phyloP scores from a whole-genome alignment of 768 basidiomycete genomes.

The Leccinum variicolor region DNA sequence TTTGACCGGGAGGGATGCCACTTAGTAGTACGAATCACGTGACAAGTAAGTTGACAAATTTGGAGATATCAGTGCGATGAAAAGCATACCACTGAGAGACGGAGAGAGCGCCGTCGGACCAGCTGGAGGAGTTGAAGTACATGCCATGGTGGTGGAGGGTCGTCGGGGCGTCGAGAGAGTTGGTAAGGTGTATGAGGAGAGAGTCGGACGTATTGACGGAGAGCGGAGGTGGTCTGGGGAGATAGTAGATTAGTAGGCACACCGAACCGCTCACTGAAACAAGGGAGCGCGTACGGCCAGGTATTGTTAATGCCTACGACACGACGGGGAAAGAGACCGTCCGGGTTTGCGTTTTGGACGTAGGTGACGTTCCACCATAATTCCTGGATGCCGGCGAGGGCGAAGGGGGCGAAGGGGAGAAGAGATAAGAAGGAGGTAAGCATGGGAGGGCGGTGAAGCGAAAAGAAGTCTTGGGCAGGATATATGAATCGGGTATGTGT shows the following conservation, averaged over 20 bases:
- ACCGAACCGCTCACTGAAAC: background rate
- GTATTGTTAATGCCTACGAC: constrained; percentile 88
- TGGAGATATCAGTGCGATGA: fast-evolving
- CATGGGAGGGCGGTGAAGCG: constrained; percentile 7
- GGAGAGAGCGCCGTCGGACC: constrained; percentile 85
- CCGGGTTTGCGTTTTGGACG: constrained; percentile 75
- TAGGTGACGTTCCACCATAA: constrained; percentile 93
- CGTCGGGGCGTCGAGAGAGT: constrained; percentile 63
- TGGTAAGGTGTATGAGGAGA: constrained; percentile 72
- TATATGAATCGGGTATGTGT: background rate
- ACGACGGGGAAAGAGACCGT: constrained; percentile 70
- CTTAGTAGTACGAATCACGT: constrained; percentile 36
- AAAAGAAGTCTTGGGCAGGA: too few species aligned
- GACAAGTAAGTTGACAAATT: background rate
- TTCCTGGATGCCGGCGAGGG: constrained; percentile 66
- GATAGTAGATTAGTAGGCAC: background rate
- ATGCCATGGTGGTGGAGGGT: constrained; percentile 93
- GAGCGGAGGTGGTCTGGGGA: constrained; percentile 73
- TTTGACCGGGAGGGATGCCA: constrained; percentile 71
- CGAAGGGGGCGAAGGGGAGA: constrained; percentile 30
- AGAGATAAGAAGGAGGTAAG: constrained; percentile 11
- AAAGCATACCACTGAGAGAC: constrained; percentile 74
- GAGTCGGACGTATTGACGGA: constrained; percentile 69
- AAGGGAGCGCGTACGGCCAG: constrained; percentile 73
- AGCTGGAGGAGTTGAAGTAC: constrained; percentile 85